Conservation (phyloP, 139 green algal genomes). For the Tetraselmis striata region DNA sequence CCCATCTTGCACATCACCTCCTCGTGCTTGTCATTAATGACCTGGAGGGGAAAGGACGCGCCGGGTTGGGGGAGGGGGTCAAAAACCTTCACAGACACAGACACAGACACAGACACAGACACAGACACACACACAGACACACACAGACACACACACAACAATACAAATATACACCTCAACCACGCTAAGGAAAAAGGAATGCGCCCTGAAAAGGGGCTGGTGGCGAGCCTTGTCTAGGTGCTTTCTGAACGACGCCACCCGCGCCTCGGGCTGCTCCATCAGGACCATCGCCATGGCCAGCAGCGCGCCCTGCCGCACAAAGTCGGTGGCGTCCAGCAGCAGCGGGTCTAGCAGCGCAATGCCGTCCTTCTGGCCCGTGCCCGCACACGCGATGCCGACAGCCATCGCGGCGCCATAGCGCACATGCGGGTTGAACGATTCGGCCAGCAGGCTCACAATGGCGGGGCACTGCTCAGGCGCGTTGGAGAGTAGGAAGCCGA, state of each 20-base stretch:
- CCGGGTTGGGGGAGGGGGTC: no score
- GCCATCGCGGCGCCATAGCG: conserved; percentile 94
- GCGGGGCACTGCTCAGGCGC: conserved; percentile 82
- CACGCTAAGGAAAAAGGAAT: no score
- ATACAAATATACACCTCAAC: no score
- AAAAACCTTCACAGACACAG: no score
- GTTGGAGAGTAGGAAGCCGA: conserved; percentile 91
- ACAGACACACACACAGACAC: no score
- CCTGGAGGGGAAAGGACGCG: no score
- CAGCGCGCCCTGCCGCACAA: conserved; percentile 84
- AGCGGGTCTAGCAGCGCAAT: conserved; percentile 82
- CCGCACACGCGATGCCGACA: conserved; percentile 86
- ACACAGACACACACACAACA: no score
- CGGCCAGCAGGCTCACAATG: conserved; percentile 87
- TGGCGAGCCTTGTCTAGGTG: conserved; percentile 56
- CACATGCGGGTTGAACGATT: conserved; percentile 96
- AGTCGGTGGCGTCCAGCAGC: conserved; percentile 78
- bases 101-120: no score
- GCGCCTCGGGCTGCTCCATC: conserved; percentile 74
- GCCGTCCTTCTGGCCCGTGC: conserved; percentile 72
- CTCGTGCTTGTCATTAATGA: conserved; percentile 86
- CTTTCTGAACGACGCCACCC: conserved; percentile 62
- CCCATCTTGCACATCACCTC: conserved; percentile 87
- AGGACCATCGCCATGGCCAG: conserved; percentile 90
- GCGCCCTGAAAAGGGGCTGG: no score